A percentile compares a stretch with the other conserved stretches of the same genome.
Evolutionary conservation across 2,329 filamentous ascomycete genomes (phyloP).

Genomic region (Cephalotrichum gorgonifer): DNA sequence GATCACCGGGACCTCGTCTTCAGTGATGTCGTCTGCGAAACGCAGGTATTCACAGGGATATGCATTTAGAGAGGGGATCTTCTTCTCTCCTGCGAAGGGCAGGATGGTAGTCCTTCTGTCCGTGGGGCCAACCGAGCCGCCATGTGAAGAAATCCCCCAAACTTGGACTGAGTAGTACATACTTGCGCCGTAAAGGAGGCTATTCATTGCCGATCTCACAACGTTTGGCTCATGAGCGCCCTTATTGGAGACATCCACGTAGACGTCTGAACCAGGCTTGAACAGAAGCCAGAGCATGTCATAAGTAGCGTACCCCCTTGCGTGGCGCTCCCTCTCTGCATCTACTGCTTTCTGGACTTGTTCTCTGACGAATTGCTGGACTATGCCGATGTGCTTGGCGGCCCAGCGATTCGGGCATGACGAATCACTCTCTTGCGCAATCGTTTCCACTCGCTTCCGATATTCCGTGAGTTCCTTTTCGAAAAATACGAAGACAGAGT

Average conservation of each 20-base stretch:
- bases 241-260: neutral
- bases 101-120: neutral
- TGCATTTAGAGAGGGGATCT: slow-evolving; percentile 2
- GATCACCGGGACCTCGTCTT: neutral
- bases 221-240: slow-evolving; percentile 8
- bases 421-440: neutral
- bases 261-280: slow-evolving; percentile 8
- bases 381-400: slow-evolving; percentile 7
- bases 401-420: slow-evolving; percentile 6
- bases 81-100: slow-evolving; percentile 7
- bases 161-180: neutral
- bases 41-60: slow-evolving; percentile 9
- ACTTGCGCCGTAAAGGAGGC: neutral
- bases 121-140: slow-evolving; percentile 1
- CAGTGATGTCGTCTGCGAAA: neutral
- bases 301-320: slow-evolving; percentile 7
- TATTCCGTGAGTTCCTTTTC: slow-evolving; percentile 8
- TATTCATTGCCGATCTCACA: slow-evolving; percentile 1
- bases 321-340: slow-evolving; percentile 7
- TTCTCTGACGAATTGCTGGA: slow-evolving; percentile 8
- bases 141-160: neutral
- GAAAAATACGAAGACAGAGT: slow-evolving; percentile 7
- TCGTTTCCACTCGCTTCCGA: neutral
- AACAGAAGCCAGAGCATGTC: slow-evolving; percentile 12
- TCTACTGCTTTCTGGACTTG: slow-evolving; percentile 2